These are phyloP conservation scores for Penicillium angulare DNA, from an alignment of 495 filamentous ascomycete species.

Conservation along the genomic window DNA sequence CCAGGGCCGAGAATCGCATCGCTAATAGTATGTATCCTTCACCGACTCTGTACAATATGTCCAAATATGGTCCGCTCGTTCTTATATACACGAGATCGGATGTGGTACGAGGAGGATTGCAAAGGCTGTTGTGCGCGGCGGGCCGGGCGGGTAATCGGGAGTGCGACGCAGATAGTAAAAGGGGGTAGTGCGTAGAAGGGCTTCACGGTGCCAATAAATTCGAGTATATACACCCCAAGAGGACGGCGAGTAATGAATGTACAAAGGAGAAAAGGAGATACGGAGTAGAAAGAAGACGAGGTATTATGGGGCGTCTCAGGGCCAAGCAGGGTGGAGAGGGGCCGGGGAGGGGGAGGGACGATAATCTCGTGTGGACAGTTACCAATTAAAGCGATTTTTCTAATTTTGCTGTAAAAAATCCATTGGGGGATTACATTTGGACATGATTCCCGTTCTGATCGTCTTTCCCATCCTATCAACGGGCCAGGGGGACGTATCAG, in stretches of 20 bases:
- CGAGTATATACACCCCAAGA: constrained; percentile 6
- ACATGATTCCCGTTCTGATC: too few relatives aligned
- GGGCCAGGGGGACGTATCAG: neutral
- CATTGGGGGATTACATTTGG: too few relatives aligned
- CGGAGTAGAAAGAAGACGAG: neutral
- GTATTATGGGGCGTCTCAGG: neutral
- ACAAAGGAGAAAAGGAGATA: neutral
- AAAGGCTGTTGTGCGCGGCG: too few relatives aligned
- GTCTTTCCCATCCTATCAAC: too few relatives aligned
- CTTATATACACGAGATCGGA: too few relatives aligned
- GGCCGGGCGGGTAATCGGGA: too few relatives aligned
- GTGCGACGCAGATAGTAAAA: constrained; percentile 1
- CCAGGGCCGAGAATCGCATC: constrained; percentile 13
- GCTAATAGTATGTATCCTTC: neutral
- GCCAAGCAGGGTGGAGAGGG: neutral
- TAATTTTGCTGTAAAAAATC: too few relatives aligned
- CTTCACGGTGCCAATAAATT: neutral
- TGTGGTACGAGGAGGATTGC: too few relatives aligned
- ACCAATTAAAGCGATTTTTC: constrained; percentile 8
- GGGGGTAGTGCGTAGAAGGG: neutral
- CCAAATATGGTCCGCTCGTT: too few relatives aligned
- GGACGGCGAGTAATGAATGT: constrained; percentile 1
- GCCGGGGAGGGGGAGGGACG: neutral
- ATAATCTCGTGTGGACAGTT: constrained; percentile 17
- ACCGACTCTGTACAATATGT: constrained; percentile 12